Base-by-base conservation (phyloP, 139 green algal species). In the Chlamydomonas sp. region DNA sequence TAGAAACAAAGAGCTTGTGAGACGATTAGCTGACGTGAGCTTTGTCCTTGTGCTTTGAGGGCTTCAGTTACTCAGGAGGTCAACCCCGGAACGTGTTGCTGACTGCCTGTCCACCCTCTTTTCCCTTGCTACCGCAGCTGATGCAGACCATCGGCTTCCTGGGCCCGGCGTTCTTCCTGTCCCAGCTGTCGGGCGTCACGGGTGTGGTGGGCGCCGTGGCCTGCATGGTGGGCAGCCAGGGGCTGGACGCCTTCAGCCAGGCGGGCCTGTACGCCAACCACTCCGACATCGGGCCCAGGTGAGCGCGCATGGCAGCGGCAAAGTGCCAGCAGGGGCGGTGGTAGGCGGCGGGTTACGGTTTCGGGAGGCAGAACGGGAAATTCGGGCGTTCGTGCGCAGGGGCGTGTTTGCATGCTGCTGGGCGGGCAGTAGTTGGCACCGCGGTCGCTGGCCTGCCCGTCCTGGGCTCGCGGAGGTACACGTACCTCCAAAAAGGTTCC, bases 211-310 rank as follows among this genome's bases (percentile, higher is more conserved):
- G 83, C 5, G 97, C 97, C 15, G 97, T 99, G n/a, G 73, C 84
- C 0, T 99, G 97, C 94, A 99, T 99, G 97, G 97, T 98, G 95
- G 95, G 93, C 57, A 89, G 17, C 5, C 92, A 96, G 89, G 97
- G 97, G 14, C 90, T 96, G n/a, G 97, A 99, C 79, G 97, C 98
- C 66, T 99, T 99, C 93, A 97, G 93, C 2, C 97, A 99, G 88
- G 97, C 94, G 2, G 98, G 98, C 7, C 95, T 99, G 59, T 99
- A 99, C 91, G 97, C 93, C 80, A 99, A 99, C 94, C 98, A 99
- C 86, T 94, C 97, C 58, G 98, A 99, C 90, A 99, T 99, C 74
- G 98, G 95, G 4, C 98, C 98, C 1, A 91, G 95, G 20, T 91
- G n/a, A n/a, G n/a, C n/a, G n/a, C n/a, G n/a, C n/a, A n/a, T n/a